Evolutionary conservation across 352 stramenopile species (phyloP).

Genomic region (Phytopythium mirpurense): DNA sequence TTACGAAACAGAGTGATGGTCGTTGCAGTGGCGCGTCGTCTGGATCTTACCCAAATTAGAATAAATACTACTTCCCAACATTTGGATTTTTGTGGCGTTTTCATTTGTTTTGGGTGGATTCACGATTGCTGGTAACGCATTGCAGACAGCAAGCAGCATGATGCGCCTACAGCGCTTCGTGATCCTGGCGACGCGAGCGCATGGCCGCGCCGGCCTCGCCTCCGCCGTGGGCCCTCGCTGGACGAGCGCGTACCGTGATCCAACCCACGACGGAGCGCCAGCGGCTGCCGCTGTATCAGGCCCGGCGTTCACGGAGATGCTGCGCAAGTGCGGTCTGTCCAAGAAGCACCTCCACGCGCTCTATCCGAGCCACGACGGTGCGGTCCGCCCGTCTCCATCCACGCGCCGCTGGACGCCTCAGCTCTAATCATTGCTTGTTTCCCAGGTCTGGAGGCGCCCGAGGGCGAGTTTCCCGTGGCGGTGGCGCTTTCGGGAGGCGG

Average conservation of each 20-base stretch:
- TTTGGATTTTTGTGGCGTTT: no score
- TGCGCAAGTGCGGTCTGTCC: slow-evolving; percentile 35
- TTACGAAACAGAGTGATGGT: slow-evolving; percentile 6
- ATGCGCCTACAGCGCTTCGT: no score
- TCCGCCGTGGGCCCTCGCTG: slow-evolving; percentile 2
- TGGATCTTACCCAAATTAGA: background rate
- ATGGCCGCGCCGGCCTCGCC: background rate
- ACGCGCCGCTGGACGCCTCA: no score
- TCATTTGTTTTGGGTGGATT: no score
- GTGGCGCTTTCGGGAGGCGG: slow-evolving; percentile 72
- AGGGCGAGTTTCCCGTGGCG: slow-evolving; percentile 48
- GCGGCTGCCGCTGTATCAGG: slow-evolving; percentile 17
- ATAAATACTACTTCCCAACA: background rate
- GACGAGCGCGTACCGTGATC: background rate
- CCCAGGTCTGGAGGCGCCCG: slow-evolving; percentile 11
- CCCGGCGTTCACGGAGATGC: slow-evolving; percentile 23
- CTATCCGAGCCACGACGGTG: slow-evolving; percentile 25
- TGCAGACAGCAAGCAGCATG: no score
- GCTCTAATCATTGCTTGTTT: no score
- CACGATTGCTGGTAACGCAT: no score
- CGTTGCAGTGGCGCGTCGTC: slow-evolving; percentile 4
- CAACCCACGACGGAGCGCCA: background rate
- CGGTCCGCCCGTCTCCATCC: no score
- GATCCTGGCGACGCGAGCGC: background rate
- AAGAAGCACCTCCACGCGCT: slow-evolving; percentile 33